phyloP scores from a whole-genome alignment of 2,329 filamentous ascomycete species.

The Colletotrichum tropicale region DNA sequence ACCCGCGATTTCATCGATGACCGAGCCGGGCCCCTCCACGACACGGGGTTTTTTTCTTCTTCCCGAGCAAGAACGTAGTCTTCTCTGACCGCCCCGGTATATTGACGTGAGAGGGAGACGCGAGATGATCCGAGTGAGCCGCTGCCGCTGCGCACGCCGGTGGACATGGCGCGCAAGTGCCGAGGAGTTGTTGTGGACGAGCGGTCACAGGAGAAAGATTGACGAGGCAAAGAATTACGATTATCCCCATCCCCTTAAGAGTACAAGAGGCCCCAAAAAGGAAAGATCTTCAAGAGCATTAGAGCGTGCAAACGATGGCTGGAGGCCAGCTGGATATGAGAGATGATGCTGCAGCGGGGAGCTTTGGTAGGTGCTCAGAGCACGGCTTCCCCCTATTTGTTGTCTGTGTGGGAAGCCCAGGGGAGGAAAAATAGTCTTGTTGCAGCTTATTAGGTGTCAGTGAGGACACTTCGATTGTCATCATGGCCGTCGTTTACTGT shows the following conservation, averaged over 20 bases:
- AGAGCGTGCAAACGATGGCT: slow-evolving; percentile 22
- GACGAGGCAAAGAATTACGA: slow-evolving; percentile 22
- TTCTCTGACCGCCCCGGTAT: slow-evolving; percentile 4
- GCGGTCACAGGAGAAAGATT: slow-evolving; percentile 18
- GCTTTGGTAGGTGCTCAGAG: neutral
- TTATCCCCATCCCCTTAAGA: slow-evolving; percentile 15
- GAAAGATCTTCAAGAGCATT: slow-evolving; percentile 22
- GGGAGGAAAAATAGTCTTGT: slow-evolving; percentile 11
- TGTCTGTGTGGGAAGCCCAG: neutral
- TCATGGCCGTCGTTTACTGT: neutral
- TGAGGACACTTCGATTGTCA: slow-evolving; percentile 1
- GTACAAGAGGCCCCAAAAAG: slow-evolving; percentile 15
- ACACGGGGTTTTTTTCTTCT: neutral
- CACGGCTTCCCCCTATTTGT: neutral
- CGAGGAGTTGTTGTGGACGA: slow-evolving; percentile 7
- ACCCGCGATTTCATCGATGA: slow-evolving; percentile 20
- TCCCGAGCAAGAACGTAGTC: neutral
- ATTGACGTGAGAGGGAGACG: slow-evolving; percentile 15
- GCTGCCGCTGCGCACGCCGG: slow-evolving; percentile 7
- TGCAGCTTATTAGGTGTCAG: neutral
- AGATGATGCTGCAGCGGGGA: neutral
- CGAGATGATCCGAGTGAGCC: slow-evolving; percentile 19
- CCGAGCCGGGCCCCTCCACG: slow-evolving; percentile 20
- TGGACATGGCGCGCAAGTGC: slow-evolving; percentile 10
- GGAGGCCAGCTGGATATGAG: slow-evolving; percentile 18